A percentile compares a stretch with the other conserved stretches of the same genome.
Evolutionary conservation across 1,139 yeast genomes (phyloP).

Genomic region (Pichia kudriavzevii): DNA sequence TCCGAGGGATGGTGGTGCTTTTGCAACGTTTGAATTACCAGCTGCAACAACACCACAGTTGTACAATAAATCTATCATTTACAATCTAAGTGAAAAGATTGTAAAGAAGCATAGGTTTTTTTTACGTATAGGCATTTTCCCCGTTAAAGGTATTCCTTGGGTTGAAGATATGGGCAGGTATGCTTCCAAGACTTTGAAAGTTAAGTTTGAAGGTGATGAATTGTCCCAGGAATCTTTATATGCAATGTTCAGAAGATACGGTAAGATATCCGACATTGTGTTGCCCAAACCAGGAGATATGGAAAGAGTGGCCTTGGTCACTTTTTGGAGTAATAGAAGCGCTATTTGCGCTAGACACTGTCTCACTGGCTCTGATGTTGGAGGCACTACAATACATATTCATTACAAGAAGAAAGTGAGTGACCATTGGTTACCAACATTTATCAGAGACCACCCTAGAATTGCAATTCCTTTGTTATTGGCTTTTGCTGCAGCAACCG

Average conservation of each 20-base stretch:
- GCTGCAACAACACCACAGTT: slow-evolving; percentile 39
- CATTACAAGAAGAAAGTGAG: slow-evolving; percentile 55
- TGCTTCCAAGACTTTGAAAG: slow-evolving; percentile 56
- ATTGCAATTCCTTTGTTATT: slow-evolving; percentile 63
- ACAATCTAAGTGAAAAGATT: slow-evolving; percentile 36
- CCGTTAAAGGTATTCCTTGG: slow-evolving; percentile 93
- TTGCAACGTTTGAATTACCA: slow-evolving; percentile 68
- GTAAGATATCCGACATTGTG: slow-evolving; percentile 65
- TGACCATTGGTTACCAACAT: slow-evolving; percentile 45
- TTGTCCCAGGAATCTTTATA: slow-evolving; percentile 81
- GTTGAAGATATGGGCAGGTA: slow-evolving; percentile 81
- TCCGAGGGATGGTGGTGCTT: slow-evolving; percentile 86
- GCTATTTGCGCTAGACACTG: slow-evolving; percentile 90
- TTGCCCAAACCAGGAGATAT: slow-evolving; percentile 42
- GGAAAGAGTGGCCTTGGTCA: slow-evolving; percentile 44
- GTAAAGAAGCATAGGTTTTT: slow-evolving; percentile 24
- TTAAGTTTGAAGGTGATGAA: slow-evolving; percentile 66
- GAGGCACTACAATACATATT: slow-evolving; percentile 61
- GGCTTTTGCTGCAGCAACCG: slow-evolving; percentile 63
- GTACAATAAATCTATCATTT: slow-evolving; percentile 42
- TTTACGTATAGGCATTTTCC: slow-evolving; percentile 44
- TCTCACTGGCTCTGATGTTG: slow-evolving; percentile 64
- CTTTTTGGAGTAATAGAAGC: slow-evolving; percentile 49
- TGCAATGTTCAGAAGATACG: slow-evolving; percentile 78
- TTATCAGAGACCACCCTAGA: slow-evolving; percentile 69